Evolutionary conservation across 176 grass and related monocot genomes (phyloP).

Genomic region (Aechmea fasciata): DNA sequence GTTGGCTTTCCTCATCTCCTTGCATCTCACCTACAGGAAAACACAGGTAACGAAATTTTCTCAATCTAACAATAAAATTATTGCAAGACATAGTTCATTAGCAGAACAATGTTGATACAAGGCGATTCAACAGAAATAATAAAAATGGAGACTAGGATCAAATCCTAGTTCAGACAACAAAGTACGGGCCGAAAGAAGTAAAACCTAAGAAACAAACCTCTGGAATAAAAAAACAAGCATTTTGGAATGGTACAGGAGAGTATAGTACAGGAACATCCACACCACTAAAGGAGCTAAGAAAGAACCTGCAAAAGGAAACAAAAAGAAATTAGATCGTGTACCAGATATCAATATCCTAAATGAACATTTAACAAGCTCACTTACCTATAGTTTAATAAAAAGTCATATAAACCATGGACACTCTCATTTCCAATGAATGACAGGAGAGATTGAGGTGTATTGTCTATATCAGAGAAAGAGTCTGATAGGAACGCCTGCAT

Average conservation of each 20-base stretch:
- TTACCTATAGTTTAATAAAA: slow-evolving; percentile 89
- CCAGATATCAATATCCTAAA: not conserved
- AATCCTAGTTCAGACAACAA: not conserved
- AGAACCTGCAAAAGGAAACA: slow-evolving; percentile 38
- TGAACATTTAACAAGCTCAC: not conserved
- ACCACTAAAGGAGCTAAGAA: slow-evolving; percentile 48
- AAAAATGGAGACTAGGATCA: too few relatives aligned
- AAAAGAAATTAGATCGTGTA: slow-evolving; percentile 2
- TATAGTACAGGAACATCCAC: slow-evolving; percentile 69
- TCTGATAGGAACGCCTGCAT: slow-evolving; percentile 60
- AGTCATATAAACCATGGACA: slow-evolving; percentile 79
- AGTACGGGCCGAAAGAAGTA: not conserved
- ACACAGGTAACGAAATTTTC: not conserved
- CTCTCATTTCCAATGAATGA: slow-evolving; percentile 52
- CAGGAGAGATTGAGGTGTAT: slow-evolving; percentile 72
- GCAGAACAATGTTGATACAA: too few relatives aligned
- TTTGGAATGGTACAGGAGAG: slow-evolving; percentile 62
- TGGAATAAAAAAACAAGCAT: slow-evolving; percentile 60
- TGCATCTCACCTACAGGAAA: slow-evolving; percentile 57
- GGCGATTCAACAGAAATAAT: too few relatives aligned
- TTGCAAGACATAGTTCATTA: too few relatives aligned
- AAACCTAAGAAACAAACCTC: slow-evolving; percentile 33
- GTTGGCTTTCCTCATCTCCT: slow-evolving; percentile 81
- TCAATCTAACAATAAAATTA: too few relatives aligned
- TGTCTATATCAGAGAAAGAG: slow-evolving; percentile 61